Evolutionary conservation across 2,329 filamentous ascomycete species (phyloP).

Genomic region (Xylariales sp.): DNA sequence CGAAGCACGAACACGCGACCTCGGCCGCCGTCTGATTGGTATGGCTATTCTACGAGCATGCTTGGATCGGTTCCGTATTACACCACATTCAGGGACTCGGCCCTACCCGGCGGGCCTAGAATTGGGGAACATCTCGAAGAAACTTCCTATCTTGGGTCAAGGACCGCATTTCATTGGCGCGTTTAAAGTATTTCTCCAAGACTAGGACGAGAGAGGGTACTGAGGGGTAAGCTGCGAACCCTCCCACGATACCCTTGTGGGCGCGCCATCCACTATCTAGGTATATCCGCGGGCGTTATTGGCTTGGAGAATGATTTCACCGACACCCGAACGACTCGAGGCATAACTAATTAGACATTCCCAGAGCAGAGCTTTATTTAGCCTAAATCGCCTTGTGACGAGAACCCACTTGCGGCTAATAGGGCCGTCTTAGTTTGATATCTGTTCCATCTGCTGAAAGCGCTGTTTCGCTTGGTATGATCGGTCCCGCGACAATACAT

Average conservation of each 20-base stretch:
- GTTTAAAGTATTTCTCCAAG: conserved; percentile 32
- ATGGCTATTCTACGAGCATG: conserved; percentile 32
- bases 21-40: conserved; percentile 32
- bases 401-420: conserved; percentile 38
- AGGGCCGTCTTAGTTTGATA: conserved; percentile 29
- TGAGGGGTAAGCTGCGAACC: conserved; percentile 31
- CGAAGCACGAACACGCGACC: conserved; percentile 22
- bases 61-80: conserved; percentile 20
- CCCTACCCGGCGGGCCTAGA: conserved; percentile 18
- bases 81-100: conserved; percentile 9
- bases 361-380: conserved; percentile 31
- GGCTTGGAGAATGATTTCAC: conserved; percentile 32
- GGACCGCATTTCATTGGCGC: conserved; percentile 31
- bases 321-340: conserved; percentile 21
- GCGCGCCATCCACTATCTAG: conserved; percentile 1
- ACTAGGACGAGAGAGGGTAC: background rate
- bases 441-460: conserved; percentile 4
- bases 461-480: conserved; percentile 19
- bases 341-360: background rate
- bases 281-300: conserved; percentile 14
- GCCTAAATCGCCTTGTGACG: conserved; percentile 30
- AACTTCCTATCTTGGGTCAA: conserved; percentile 35
- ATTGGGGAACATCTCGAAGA: conserved; percentile 10
- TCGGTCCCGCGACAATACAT: background rate
- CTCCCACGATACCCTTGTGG: conserved; percentile 1